Evolutionary conservation across 495 filamentous ascomycete species (phyloP), one percentile per base, ranked within the genome.

Genomic region (Aspergillus nidulans): DNA sequence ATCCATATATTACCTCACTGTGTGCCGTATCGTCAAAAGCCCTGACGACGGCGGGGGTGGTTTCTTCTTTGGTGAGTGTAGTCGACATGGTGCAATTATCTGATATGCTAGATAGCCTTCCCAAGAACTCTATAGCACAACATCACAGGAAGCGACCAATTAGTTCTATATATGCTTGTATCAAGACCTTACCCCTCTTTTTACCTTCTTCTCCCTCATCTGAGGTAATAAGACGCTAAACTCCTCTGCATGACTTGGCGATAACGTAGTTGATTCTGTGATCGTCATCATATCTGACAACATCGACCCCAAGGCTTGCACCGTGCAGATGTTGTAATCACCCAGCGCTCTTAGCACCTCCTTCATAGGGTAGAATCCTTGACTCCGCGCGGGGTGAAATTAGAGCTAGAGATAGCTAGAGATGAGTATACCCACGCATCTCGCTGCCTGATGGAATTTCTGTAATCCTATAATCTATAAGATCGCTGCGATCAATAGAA

Each of bases 231-330:
- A n/a, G n/a, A n/a, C n/a, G n/a, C n/a, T n/a, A n/a, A n/a, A n/a
- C n/a, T n/a, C n/a, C n/a, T n/a, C 36, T 52, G 49, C 23, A 30
- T 2, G 43, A 49, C 42, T 46, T 49, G 52, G 30, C 52, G 26
- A 55, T 55, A 49, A 23, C 44, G 52, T 45, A 48, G 30, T 6
- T 1, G 24, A 55, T 55, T 55, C 18, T 54, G 52, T 34, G 30
- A 55, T 55, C 21, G 1, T 41, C 34, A 55, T 16, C 43, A 28
- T 55, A 15, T 20, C 13, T 54, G 43, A 47, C 52, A 47, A 54
- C 52, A 48, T 28, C 19, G 4, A 7, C 30, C 21, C 32, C 43
- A 9, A n/a, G 25, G 34, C 25, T 19, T 48, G 1, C n/a, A 15
- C 25, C 26, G 40, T 34, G 45, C 26, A 34, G 25, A 48, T 48